Conservation (phyloP, 305 asterid genomes). For the Stenogyne calaminthoides region DNA sequence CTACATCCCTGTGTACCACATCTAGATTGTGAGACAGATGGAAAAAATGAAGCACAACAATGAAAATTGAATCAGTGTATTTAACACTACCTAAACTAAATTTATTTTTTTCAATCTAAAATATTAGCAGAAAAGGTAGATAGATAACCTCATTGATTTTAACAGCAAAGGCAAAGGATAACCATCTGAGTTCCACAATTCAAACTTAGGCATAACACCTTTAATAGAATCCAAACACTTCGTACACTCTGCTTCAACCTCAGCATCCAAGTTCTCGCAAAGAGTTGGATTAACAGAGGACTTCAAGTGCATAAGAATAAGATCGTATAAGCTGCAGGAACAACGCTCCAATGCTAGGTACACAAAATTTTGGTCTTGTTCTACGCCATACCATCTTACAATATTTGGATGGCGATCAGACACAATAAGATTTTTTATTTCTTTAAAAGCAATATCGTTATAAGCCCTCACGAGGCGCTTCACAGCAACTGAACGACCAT, state of each 20-base stretch:
- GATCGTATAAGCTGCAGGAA: slow-evolving; percentile 81
- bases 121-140: slow-evolving; percentile 21
- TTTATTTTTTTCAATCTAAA: slow-evolving; percentile 4
- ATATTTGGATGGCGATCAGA: slow-evolving; percentile 91
- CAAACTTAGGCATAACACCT: slow-evolving; percentile 42
- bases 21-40: slow-evolving; percentile 16
- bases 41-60: slow-evolving; percentile 9
- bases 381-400: slow-evolving; percentile 90
- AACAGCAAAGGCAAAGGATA: slow-evolving; percentile 73
- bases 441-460: slow-evolving; percentile 84
- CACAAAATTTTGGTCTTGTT: slow-evolving; percentile 87
- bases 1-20: slow-evolving; percentile 69
- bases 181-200: slow-evolving; percentile 67
- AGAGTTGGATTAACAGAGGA: slow-evolving; percentile 37
- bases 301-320: slow-evolving; percentile 55
- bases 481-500: slow-evolving; percentile 89
- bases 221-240: slow-evolving; percentile 46
- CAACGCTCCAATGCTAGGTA: slow-evolving; percentile 92
- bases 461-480: slow-evolving; percentile 88
- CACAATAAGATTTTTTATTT: slow-evolving; percentile 80
- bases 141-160: slow-evolving; percentile 73
- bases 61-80: slow-evolving; percentile 22
- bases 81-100: background rate
- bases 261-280: slow-evolving; percentile 42
- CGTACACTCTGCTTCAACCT: slow-evolving; percentile 39